Conservation (phyloP, 1,139 yeast genomes). For the Suhomyces atakaporum region DNA sequence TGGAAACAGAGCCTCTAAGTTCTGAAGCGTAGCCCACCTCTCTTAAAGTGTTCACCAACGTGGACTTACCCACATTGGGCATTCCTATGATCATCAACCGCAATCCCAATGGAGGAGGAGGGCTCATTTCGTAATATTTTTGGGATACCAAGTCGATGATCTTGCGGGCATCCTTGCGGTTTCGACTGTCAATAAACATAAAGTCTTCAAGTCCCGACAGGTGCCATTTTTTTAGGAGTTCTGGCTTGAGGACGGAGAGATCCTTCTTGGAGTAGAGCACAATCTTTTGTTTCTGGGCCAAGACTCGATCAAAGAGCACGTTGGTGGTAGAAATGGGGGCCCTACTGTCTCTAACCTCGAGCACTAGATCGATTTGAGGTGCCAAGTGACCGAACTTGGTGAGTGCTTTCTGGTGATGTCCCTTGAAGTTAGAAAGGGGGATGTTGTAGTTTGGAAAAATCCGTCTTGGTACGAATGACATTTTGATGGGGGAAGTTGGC, state of each 20-base stretch:
- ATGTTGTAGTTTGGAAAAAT: conserved; percentile 70
- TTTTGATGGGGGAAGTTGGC: too few species aligned
- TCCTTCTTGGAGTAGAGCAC: conserved; percentile 74
- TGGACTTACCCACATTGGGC: conserved; percentile 99
- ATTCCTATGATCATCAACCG: conserved; percentile 81
- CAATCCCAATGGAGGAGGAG: conserved; percentile 83
- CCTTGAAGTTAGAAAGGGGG: conserved; percentile 78
- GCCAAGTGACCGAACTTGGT: conserved; percentile 67
- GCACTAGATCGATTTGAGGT: conserved; percentile 76
- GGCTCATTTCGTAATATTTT: conserved; percentile 45
- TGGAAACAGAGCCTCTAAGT: conserved; percentile 26
- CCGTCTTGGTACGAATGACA: conserved; percentile 47
- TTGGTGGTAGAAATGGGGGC: conserved; percentile 88
- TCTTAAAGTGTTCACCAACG: conserved; percentile 75
- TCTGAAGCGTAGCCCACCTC: conserved; percentile 46
- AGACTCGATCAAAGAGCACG: conserved; percentile 70
- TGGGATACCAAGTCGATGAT: conserved; percentile 53
- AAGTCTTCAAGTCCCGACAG: conserved; percentile 49
- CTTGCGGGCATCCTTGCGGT: conserved; percentile 49
- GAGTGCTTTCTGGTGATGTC: conserved; percentile 86
- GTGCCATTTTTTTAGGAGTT: conserved; percentile 56
- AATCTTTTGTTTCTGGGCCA: conserved; percentile 59
- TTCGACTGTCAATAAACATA: conserved; percentile 62
- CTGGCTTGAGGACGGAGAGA: conserved; percentile 34
- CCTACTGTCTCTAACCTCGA: conserved; percentile 85